Evolutionary conservation across 2,329 filamentous ascomycete genomes (phyloP), one percentile per base, ranked within the genome.

Genomic region (Venturia asperata): DNA sequence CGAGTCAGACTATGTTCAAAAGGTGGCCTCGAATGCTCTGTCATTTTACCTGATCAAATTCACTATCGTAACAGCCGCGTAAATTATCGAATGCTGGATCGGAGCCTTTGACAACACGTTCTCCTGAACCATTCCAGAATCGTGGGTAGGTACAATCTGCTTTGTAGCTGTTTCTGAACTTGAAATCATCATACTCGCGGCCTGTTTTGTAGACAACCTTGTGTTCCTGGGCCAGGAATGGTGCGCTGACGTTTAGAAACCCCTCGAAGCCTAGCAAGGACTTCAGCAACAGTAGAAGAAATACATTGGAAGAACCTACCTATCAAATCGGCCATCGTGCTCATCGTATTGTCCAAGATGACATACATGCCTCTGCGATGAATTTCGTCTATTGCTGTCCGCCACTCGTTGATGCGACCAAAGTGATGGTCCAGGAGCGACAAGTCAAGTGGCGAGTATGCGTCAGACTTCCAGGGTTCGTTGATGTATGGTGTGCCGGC

Each of bases 401-500:
- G 80, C 83, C 84, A 87, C 65, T 78, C 74, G 27, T 79, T 72
- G 65, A 87, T 81, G 60, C 79, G 81, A 30, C 84, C 85, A 68
- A 82, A 84, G 70, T 87, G 85, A 47, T 80, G 77, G 69, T 87
- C 85, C 21, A 87, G 76, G 34, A 87, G 77, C 1, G 84, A 86
- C 27, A 85, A 79, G 67, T 87, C 85, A 61, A 69, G 63, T 15
- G 84, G 80, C 62, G 76, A 80, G 72, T 85, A 87, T 17, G 80
- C 79, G 70, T 87, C 85, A 10, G 82, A 77, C 19, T 80, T 81
- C 85, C 85, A 87, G 5, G 85, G 85, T 67, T 80, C 75, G 70
- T 87, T 87, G 72, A 87, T 81, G 68, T 86, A 79, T 15, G 83
- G 77, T 58, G 81, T 84, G n/a, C 85, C 85, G 30, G 84, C 85